Conservation (phyloP, 1,284 basidiomycete species). For the Neonothopanus nambi region DNA sequence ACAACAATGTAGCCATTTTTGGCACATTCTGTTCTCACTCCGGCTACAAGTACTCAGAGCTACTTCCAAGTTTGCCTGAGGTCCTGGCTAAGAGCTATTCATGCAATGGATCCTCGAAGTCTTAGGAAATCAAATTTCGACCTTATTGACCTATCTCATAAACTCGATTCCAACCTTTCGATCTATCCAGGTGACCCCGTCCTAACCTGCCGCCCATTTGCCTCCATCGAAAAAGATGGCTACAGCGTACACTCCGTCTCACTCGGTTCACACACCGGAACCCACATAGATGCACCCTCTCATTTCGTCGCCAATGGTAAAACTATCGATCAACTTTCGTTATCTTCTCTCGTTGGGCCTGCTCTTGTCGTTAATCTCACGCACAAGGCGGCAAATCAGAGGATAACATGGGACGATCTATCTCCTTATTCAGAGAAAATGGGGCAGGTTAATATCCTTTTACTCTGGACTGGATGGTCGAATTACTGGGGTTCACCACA, state of each 20-base stretch:
- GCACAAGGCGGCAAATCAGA: conserved; percentile 36
- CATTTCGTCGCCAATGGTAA: conserved; percentile 60
- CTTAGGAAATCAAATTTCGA: not conserved
- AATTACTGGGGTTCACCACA: conserved; percentile 46
- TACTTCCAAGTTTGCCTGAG: too few species aligned
- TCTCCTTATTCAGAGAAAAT: conserved; percentile 34
- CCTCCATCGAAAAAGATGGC: conserved; percentile 45
- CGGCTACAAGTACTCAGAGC: too few species aligned
- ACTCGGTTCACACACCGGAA: conserved; percentile 63
- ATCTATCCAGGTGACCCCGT: conserved; percentile 59
- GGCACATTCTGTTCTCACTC: too few species aligned
- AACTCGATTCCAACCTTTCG: conserved; percentile 39
- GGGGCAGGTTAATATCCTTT: conserved; percentile 39
- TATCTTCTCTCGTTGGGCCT: conserved; percentile 50
- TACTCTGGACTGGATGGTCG: conserved; percentile 66
- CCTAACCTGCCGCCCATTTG: conserved; percentile 37
- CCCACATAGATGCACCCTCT: conserved; percentile 74
- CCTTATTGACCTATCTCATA: conserved; percentile 57
- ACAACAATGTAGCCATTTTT: too few species aligned
- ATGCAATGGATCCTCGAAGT: too few species aligned
- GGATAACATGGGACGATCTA: conserved; percentile 55
- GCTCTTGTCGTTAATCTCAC: conserved; percentile 52
- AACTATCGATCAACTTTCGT: conserved; percentile 56
- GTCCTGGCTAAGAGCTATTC: too few species aligned
- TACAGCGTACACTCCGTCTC: conserved; percentile 50